phyloP scores from a whole-genome alignment of 345 rosid genomes.

The Eucalyptus lansdowneana region DNA sequence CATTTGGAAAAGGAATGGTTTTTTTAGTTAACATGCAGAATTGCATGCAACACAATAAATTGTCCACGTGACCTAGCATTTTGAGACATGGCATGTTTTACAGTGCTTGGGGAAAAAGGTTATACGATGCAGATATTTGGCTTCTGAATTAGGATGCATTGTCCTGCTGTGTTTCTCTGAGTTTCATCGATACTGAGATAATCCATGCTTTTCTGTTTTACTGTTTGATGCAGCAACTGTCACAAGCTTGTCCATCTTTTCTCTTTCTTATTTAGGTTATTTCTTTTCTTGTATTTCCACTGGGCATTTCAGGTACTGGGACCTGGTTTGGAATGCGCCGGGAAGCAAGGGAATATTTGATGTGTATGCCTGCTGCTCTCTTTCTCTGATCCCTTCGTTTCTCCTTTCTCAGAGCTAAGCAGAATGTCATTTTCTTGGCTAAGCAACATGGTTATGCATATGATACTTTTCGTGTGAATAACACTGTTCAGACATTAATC shows the following conservation, averaged over 20 bases:
- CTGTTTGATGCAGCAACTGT: background rate
- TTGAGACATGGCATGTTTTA: background rate
- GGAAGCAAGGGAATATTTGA: slow-evolving; percentile 80
- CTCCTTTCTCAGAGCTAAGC: background rate
- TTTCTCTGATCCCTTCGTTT: background rate
- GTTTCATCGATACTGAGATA: background rate
- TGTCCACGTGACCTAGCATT: background rate
- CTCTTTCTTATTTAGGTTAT: background rate
- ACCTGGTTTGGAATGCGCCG: slow-evolving; percentile 59
- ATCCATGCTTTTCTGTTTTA: background rate
- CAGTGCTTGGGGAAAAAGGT: background rate
- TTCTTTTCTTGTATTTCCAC: background rate
- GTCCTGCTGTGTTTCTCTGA: background rate
- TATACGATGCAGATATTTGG: background rate
- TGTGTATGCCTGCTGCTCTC: slow-evolving; percentile 42
- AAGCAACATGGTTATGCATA: background rate
- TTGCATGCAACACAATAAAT: background rate
- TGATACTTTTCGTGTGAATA: background rate
- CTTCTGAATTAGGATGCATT: background rate
- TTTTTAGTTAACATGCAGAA: background rate
- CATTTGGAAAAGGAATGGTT: background rate
- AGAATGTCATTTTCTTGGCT: background rate
- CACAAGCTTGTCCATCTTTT: background rate
- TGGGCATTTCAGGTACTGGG: slow-evolving; percentile 60
- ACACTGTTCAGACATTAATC: background rate